Conservation (phyloP, 345 rosid genomes). For the Citrus glauca region DNA sequence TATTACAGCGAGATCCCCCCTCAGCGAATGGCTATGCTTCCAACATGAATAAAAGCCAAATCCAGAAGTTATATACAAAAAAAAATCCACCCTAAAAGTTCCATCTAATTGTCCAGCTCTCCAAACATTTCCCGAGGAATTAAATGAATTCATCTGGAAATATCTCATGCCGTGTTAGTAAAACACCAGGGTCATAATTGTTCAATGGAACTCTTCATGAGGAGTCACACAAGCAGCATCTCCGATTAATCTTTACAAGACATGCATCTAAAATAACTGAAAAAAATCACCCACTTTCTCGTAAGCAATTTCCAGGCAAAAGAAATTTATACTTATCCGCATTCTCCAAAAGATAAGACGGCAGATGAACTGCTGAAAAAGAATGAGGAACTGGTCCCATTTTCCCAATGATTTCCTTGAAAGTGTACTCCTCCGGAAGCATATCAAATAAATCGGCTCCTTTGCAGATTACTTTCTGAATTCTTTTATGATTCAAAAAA, state of each 20-base stretch:
- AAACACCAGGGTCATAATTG: slow-evolving; percentile 16
- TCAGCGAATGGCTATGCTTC: slow-evolving; percentile 15
- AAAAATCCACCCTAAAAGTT: slow-evolving; percentile 24
- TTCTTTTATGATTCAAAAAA: slow-evolving; percentile 48
- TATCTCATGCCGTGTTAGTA: slow-evolving; percentile 15
- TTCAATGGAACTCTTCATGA: slow-evolving; percentile 13
- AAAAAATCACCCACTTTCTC: slow-evolving; percentile 48
- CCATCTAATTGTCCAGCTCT: slow-evolving; percentile 25
- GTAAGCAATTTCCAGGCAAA: slow-evolving; percentile 54
- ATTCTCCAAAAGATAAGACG: slow-evolving; percentile 54
- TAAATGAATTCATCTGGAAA: background rate
- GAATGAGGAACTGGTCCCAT: slow-evolving; percentile 71
- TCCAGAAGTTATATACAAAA: slow-evolving; percentile 36
- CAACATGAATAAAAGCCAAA: slow-evolving; percentile 17
- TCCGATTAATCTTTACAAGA: slow-evolving; percentile 19
- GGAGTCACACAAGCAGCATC: slow-evolving; percentile 20
- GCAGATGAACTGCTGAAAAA: slow-evolving; percentile 60
- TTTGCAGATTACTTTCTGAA: slow-evolving; percentile 57
- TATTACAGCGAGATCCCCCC: slow-evolving; percentile 12
- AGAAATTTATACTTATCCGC: slow-evolving; percentile 53
- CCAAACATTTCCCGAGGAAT: slow-evolving; percentile 14
- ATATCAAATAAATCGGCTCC: slow-evolving; percentile 62
- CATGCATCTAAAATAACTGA: background rate
- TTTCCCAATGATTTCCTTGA: slow-evolving; percentile 57
- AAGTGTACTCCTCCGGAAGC: slow-evolving; percentile 69